Base-by-base conservation (phyloP, 2,329 filamentous ascomycete species). In the Epichloe baconii region DNA sequence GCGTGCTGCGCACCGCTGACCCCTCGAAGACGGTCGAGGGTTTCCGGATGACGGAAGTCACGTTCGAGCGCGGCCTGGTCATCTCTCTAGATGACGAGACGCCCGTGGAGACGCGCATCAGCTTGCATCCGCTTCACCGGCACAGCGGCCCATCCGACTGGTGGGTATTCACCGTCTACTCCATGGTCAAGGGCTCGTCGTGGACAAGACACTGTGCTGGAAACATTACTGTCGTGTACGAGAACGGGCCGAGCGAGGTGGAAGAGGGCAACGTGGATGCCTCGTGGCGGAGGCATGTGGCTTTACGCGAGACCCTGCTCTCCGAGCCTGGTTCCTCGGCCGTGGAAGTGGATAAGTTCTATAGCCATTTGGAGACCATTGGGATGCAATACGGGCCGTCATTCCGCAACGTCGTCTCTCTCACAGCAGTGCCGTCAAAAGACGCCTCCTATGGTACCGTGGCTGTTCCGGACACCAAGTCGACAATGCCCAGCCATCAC, bases 331-430 rank as follows among this genome's bases (percentile, higher is more conserved):
- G 14, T 53, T 49, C 26, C 55, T 57, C 11, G 42, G 48, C 56
- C 4, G 47, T 59, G 5, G 53, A 56, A n/a, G 54, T 57, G 44
- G 53, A 51, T 15, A 48, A 23, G 3, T 56, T 61, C 38, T 62
- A 62, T 55, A 56, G 54, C 38, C 58, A 55, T 42, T 53, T 62
- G 48, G 54, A 54, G 1, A 50, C 56, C 4, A 55, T 62, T 7
- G 60, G 60, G 11, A 48, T 61, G 4, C 49, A 52, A 12, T 62
- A 62, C 26, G 60, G 26, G 7, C 26, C 26, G 26, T 26, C 26
- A 26, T 26, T 26, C 26, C 26, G 26, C 26, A 26, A 26, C 8
- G 7, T 26, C 26, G 26, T 58, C 34, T 52, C 59, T 26, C 26
- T 26, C 26, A 26, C 26, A 26, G 26, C 26, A 26, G 26, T 26